Evolutionary conservation across 2,329 filamentous ascomycete genomes (phyloP).

Genomic region (Bertia moriformis): DNA sequence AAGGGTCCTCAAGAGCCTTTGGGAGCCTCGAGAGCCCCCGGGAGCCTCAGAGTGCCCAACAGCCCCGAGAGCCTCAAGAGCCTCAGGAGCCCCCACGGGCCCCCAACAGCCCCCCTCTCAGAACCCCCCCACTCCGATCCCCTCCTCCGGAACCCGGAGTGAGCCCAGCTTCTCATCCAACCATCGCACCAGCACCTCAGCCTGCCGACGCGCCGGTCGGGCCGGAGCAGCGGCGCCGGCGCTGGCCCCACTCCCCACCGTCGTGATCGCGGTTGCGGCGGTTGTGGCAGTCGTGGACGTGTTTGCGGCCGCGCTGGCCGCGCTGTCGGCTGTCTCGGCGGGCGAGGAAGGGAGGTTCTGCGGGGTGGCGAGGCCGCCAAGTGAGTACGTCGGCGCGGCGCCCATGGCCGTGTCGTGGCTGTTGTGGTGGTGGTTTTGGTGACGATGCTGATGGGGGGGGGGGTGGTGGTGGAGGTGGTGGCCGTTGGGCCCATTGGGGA

Average conservation of each 20-base stretch:
- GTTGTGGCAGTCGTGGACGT: not conserved
- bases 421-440: constrained; percentile 1
- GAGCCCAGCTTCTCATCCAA: constrained; percentile 43
- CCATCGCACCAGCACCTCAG: constrained; percentile 42
- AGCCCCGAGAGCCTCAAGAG: constrained; percentile 1
- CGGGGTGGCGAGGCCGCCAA: no score
- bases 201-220: constrained; percentile 35
- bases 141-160: constrained; percentile 34
- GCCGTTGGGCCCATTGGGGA: no score
- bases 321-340: no score
- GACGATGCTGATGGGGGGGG: constrained; percentile 3
- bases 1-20: no score
- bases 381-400: no score
- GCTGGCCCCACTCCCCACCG: constrained; percentile 12
- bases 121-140: no score
- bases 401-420: constrained; percentile 1
- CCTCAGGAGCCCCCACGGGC: not conserved
- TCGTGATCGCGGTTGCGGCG: not conserved
- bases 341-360: no score
- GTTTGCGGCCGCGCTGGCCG: not conserved
- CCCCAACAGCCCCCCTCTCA: not conserved
- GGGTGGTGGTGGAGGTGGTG: constrained; percentile 4
- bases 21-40: not conserved
- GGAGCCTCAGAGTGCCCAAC: not conserved
- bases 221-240: constrained; percentile 23